Conservation (phyloP, 2,329 filamentous ascomycete species). For the Trichocomaceae sp. region DNA sequence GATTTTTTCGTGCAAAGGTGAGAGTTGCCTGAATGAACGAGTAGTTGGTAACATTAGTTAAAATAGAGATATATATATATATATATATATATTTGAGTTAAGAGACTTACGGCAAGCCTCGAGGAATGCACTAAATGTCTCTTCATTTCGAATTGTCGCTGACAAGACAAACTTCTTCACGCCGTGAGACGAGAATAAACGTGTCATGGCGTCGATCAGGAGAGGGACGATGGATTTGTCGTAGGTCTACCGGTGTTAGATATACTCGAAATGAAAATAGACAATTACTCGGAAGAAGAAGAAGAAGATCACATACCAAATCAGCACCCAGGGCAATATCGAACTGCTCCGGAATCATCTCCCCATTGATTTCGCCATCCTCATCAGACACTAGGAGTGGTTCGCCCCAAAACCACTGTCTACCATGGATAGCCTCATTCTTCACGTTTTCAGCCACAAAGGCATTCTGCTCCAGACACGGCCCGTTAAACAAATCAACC, state of each 20-base stretch:
- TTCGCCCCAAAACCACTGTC: slow-evolving; percentile 40
- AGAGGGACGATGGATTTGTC: slow-evolving; percentile 53
- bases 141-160: slow-evolving; percentile 55
- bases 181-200: slow-evolving; percentile 50
- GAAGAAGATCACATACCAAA: slow-evolving; percentile 27
- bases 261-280: neutral
- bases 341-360: slow-evolving; percentile 18
- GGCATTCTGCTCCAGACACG: slow-evolving; percentile 31
- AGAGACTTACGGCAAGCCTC: slow-evolving; percentile 50
- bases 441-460: slow-evolving; percentile 10
- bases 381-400: slow-evolving; percentile 16
- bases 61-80: too few species aligned
- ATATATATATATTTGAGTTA: neutral
- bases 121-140: slow-evolving; percentile 55
- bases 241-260: slow-evolving; percentile 47
- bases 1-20: slow-evolving; percentile 34
- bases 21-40: slow-evolving; percentile 25
- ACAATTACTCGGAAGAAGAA: too few species aligned
- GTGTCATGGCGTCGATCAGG: slow-evolving; percentile 49
- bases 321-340: slow-evolving; percentile 39
- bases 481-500: slow-evolving; percentile 32
- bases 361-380: neutral
- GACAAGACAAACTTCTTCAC: slow-evolving; percentile 52
- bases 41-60: too few species aligned
- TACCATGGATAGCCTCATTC: slow-evolving; percentile 20